Evolutionary conservation across 345 rosid genomes (phyloP).

Genomic region (Aquilaria malaccensis): DNA sequence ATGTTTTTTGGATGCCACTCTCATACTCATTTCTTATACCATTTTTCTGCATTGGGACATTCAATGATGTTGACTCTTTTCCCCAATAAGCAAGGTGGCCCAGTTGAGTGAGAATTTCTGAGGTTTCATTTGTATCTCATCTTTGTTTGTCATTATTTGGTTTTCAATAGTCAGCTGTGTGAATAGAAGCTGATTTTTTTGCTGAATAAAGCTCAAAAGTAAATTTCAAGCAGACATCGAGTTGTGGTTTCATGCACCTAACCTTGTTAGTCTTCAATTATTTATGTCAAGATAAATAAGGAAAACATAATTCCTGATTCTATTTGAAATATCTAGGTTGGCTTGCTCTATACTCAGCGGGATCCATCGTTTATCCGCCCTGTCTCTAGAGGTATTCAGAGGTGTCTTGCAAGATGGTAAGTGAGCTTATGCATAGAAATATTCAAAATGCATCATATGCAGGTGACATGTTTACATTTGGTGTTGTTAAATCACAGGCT

Average conservation of each 20-base stretch:
- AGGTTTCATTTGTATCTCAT: neutral
- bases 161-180: too few relatives aligned
- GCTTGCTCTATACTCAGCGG: slow-evolving; percentile 79
- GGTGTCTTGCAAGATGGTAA: slow-evolving; percentile 95
- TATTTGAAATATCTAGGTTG: slow-evolving; percentile 40
- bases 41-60: neutral
- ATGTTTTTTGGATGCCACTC: neutral
- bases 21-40: neutral
- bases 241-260: too few relatives aligned
- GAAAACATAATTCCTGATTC: too few relatives aligned
- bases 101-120: neutral
- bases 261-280: too few relatives aligned
- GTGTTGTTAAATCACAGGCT: slow-evolving; percentile 48
- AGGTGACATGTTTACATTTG: slow-evolving; percentile 3
- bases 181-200: too few relatives aligned
- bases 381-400: slow-evolving; percentile 67
- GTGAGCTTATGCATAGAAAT: slow-evolving; percentile 13
- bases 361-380: slow-evolving; percentile 92
- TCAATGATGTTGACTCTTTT: neutral
- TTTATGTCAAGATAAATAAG: too few relatives aligned
- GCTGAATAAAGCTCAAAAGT: too few relatives aligned
- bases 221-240: too few relatives aligned
- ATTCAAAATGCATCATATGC: neutral
- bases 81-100: slow-evolving; percentile 7
- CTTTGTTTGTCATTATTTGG: too few relatives aligned